These are phyloP conservation scores for Aspergillus brunneoviolaceus DNA, from an alignment of 2,329 filamentous ascomycete genomes.

Conservation along the genomic window DNA sequence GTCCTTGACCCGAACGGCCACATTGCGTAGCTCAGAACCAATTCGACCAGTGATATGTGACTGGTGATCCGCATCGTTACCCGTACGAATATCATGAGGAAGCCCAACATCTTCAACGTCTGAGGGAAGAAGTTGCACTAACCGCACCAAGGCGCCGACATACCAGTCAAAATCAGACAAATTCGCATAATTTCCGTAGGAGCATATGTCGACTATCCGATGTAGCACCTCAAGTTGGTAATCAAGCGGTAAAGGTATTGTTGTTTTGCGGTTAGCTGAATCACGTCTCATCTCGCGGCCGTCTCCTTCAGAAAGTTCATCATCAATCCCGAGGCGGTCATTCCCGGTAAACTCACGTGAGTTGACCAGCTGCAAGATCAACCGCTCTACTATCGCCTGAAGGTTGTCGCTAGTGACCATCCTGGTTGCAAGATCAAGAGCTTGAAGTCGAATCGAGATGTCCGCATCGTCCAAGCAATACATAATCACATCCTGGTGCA, in stretches of 20 bases:
- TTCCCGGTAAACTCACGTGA: conserved; percentile 47
- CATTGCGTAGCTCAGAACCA: conserved; percentile 81
- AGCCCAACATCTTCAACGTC: conserved; percentile 24
- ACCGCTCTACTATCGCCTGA: conserved; percentile 75
- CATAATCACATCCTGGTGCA: conserved; percentile 94
- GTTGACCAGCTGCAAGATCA: conserved; percentile 79
- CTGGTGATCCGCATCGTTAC: conserved; percentile 12
- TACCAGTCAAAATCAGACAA: conserved; percentile 97
- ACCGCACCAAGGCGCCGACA: conserved; percentile 81
- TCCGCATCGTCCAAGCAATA: conserved; percentile 95
- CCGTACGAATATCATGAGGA: conserved; percentile 15
- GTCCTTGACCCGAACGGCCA: conserved; percentile 86
- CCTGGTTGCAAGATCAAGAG: conserved; percentile 84
- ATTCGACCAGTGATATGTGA: conserved; percentile 51
- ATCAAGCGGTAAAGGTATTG: conserved; percentile 66
- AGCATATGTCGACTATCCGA: conserved; percentile 84
- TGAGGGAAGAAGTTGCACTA: conserved; percentile 65
- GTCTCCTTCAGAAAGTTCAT: conserved; percentile 6
- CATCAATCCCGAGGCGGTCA: conserved; percentile 37
- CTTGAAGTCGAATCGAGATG: conserved; percentile 91
- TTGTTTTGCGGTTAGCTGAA: background rate
- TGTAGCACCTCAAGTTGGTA: conserved; percentile 81
- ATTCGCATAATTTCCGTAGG: conserved; percentile 80
- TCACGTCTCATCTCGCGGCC: conserved; percentile 2
- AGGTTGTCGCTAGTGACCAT: conserved; percentile 92